Evolutionary conservation across 2,329 filamentous ascomycete genomes (phyloP).

Genomic region (Paradendryphiella salina): DNA sequence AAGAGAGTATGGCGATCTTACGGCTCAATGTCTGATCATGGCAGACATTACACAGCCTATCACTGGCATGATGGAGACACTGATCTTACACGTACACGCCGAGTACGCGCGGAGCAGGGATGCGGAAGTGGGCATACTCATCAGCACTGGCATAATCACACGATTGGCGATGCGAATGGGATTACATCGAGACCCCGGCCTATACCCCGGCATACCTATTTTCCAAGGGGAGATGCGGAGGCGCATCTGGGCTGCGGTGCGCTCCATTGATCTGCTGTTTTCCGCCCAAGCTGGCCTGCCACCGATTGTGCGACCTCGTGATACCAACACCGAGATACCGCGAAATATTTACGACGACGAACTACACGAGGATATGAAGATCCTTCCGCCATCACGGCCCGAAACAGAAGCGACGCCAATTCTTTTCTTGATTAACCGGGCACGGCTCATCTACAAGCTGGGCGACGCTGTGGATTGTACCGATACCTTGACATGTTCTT

Average conservation of each 20-base stretch:
- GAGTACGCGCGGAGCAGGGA: slow-evolving; percentile 75
- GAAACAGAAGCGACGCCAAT: slow-evolving; percentile 73
- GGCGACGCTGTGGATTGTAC: slow-evolving; percentile 70
- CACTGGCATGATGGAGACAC: slow-evolving; percentile 75
- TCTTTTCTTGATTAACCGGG: slow-evolving; percentile 77
- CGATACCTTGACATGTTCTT: slow-evolving; percentile 64
- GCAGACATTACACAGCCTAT: slow-evolving; percentile 77
- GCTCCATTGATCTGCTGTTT: slow-evolving; percentile 74
- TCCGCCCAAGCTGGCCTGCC: slow-evolving; percentile 69
- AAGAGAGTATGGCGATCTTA: slow-evolving; percentile 66
- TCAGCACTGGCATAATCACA: slow-evolving; percentile 63
- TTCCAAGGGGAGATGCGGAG: slow-evolving; percentile 74
- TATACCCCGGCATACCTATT: slow-evolving; percentile 70
- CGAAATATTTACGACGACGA: slow-evolving; percentile 82
- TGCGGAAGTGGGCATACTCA: slow-evolving; percentile 68
- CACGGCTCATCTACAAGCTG: slow-evolving; percentile 68
- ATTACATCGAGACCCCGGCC: slow-evolving; percentile 76
- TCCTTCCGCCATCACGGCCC: slow-evolving; percentile 68
- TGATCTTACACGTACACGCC: slow-evolving; percentile 74
- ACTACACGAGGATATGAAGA: slow-evolving; percentile 68
- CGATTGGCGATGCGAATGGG: slow-evolving; percentile 72
- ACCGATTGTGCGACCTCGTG: slow-evolving; percentile 70
- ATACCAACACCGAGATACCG: slow-evolving; percentile 75
- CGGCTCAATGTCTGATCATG: slow-evolving; percentile 75
- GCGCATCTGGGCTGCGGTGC: slow-evolving; percentile 68